Percentiles rank a stretch among this genome's conserved stretches.
Evolutionary conservation across 1,139 yeast species (phyloP).

Genomic region (Arxiozyma slooffiae): DNA sequence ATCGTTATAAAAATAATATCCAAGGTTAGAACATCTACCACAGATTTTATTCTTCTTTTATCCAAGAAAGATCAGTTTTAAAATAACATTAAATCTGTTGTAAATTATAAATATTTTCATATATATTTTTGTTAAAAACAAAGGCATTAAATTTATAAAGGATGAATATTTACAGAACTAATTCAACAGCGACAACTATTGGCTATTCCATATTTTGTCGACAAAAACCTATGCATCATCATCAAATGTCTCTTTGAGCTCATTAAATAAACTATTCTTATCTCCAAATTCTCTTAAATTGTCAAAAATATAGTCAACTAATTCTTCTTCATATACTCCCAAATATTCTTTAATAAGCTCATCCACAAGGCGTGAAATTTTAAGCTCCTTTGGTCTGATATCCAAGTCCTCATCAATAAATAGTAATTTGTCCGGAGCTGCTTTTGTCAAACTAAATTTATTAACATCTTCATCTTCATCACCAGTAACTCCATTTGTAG

Average conservation of each 20-base stretch:
- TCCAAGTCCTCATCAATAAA: slow-evolving; percentile 14
- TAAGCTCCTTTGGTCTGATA: slow-evolving; percentile 11
- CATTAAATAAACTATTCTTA: slow-evolving; percentile 18
- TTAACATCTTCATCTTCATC: neutral
- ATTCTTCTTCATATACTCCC: slow-evolving; percentile 28
- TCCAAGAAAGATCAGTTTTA: neutral
- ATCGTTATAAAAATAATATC: slow-evolving; percentile 15
- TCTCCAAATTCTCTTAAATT: slow-evolving; percentile 21
- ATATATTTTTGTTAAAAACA: neutral
- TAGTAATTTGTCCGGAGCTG: slow-evolving; percentile 6
- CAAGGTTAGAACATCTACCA: slow-evolving; percentile 20
- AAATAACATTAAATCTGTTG: neutral
- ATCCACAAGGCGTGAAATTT: slow-evolving; percentile 18
- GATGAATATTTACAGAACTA: neutral
- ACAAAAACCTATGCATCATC: slow-evolving; percentile 26
- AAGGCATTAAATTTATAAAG: neutral
- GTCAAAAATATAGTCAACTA: slow-evolving; percentile 27
- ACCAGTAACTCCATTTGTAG: neutral
- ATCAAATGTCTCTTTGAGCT: slow-evolving; percentile 28
- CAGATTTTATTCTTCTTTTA: slow-evolving; percentile 14
- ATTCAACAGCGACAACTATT: slow-evolving; percentile 4
- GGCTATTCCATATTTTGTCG: slow-evolving; percentile 20
- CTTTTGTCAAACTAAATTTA: neutral
- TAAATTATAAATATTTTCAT: neutral
- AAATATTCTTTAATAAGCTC: slow-evolving; percentile 27